Evolutionary conservation across 306 rosid genomes (phyloP).

Genomic region (Carpinus viminea): DNA sequence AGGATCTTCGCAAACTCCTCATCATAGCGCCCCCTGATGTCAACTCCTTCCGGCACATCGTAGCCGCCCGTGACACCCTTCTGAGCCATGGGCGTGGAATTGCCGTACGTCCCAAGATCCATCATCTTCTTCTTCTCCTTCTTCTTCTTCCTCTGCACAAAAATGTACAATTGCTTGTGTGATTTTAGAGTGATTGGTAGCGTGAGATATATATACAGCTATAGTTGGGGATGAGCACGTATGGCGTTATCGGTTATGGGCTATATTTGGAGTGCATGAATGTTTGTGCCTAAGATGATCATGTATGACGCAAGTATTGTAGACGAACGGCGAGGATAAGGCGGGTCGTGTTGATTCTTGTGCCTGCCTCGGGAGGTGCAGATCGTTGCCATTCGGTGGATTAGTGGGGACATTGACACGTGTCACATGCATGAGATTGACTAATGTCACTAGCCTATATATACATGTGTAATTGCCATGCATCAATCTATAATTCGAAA

Average conservation of each 20-base stretch:
- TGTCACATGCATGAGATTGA: background rate
- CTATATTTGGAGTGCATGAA: conserved; percentile 17
- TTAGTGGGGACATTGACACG: background rate
- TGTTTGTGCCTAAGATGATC: conserved; percentile 29
- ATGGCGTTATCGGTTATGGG: conserved; percentile 28
- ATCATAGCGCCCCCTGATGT: conserved; percentile 70
- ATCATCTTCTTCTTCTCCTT: conserved; percentile 10
- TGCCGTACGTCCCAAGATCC: conserved; percentile 41
- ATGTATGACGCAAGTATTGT: background rate
- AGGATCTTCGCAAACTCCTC: conserved; percentile 62
- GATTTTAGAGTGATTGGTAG: background rate
- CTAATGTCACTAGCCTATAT: too few species aligned
- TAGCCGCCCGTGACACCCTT: conserved; percentile 37
- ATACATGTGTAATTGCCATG: background rate
- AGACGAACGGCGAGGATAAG: conserved; percentile 18
- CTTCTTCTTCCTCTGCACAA: background rate
- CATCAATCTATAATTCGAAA: background rate
- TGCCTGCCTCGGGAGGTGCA: conserved; percentile 47
- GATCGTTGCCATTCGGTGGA: background rate
- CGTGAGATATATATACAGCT: background rate
- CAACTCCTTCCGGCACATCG: conserved; percentile 73
- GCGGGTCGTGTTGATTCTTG: conserved; percentile 24
- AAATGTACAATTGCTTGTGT: background rate
- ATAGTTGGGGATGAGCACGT: conserved; percentile 12
- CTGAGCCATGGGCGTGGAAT: conserved; percentile 12